Evolutionary conservation across 495 filamentous ascomycete species (phyloP).

Genomic region (Sordaria brevicollis): DNA sequence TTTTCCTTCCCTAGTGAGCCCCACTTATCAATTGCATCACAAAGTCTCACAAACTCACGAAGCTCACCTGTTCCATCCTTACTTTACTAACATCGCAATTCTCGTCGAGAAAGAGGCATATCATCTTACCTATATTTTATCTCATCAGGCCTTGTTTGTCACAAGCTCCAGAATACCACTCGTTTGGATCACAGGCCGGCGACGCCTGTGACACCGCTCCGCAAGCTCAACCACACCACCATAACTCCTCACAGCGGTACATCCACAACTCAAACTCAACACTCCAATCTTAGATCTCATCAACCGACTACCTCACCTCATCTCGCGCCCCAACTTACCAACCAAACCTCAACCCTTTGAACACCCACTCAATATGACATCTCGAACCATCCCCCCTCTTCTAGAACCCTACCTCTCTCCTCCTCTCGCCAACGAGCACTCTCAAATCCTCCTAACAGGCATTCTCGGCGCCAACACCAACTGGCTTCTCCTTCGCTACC

Average conservation of each 20-base stretch:
- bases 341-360: neutral
- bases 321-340: too few relatives aligned
- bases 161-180: neutral
- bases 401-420: slow-evolving; percentile 53
- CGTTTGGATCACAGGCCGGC: neutral
- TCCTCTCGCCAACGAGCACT: slow-evolving; percentile 29
- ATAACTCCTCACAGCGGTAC: neutral
- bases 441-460: slow-evolving; percentile 60
- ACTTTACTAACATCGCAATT: neutral
- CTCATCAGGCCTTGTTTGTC: neutral
- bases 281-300: too few relatives aligned
- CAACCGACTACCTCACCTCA: neutral
- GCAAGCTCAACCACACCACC: neutral
- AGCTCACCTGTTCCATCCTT: neutral
- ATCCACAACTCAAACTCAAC: too few relatives aligned
- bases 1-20: neutral
- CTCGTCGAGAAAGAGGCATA: neutral
- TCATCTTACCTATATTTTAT: neutral
- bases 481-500: slow-evolving; percentile 60
- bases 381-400: slow-evolving; percentile 41
- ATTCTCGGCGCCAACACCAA: slow-evolving; percentile 62
- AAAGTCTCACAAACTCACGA: neutral
- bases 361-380: slow-evolving; percentile 4
- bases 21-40: neutral
- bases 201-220: neutral